A percentile compares a stretch with the other conserved stretches of the same genome.
phyloP scores from a whole-genome alignment of 345 rosid genomes.

The Eucalyptus curtisii region DNA sequence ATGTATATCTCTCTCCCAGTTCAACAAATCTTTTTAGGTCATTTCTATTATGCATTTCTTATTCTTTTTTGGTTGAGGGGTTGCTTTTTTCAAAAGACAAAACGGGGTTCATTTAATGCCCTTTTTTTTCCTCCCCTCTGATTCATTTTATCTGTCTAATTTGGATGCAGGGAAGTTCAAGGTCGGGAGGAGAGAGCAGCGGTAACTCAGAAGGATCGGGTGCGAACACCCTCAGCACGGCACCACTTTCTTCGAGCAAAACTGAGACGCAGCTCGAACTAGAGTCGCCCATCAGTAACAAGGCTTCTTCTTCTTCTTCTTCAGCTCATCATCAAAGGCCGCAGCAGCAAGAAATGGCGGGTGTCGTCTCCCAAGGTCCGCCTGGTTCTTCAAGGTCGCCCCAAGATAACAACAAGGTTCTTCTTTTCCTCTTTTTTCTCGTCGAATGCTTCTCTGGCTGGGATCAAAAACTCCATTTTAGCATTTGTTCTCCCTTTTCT shows the following conservation, averaged over 20 bases:
- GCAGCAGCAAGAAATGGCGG: neutral
- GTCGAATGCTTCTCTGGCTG: neutral
- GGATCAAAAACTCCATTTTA: neutral
- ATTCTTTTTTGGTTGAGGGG: neutral
- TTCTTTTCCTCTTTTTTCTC: neutral
- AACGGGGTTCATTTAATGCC: neutral
- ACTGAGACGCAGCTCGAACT: slow-evolving; percentile 29
- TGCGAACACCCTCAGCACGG: slow-evolving; percentile 15
- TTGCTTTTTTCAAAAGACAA: neutral
- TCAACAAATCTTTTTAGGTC: neutral
- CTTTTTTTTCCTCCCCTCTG: neutral
- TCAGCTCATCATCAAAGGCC: neutral
- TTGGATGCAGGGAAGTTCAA: slow-evolving; percentile 61
- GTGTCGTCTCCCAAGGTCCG: neutral
- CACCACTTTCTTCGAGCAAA: slow-evolving; percentile 30
- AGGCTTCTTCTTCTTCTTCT: slow-evolving; percentile 18
- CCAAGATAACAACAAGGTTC: neutral
- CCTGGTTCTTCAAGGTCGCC: neutral
- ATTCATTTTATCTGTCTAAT: neutral
- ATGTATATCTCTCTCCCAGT: neutral
- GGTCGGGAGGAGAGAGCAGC: slow-evolving; percentile 68
- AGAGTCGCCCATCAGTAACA: slow-evolving; percentile 75
- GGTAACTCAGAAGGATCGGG: slow-evolving; percentile 69
- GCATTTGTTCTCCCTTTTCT: neutral
- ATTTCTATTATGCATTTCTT: neutral